These are phyloP conservation scores for Amphichorda felina DNA, from an alignment of 2,329 filamentous ascomycete genomes.

Conservation along the genomic window DNA sequence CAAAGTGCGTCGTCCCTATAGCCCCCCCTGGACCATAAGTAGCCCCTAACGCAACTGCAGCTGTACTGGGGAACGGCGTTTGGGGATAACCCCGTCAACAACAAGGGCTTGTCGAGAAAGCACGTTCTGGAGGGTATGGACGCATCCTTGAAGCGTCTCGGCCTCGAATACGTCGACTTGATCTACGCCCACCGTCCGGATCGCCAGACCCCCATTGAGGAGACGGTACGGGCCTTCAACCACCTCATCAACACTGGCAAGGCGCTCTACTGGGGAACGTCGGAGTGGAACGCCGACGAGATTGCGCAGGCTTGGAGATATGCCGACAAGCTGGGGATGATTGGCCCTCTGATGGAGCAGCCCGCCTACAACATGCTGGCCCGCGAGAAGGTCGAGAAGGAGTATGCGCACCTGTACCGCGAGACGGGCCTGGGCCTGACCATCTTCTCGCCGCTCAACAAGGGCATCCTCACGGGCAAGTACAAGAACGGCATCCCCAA, in stretches of 20 bases:
- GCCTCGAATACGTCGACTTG: conserved; percentile 52
- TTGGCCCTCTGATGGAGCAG: conserved; percentile 56
- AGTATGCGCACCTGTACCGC: conserved; percentile 48
- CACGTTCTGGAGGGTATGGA: conserved; percentile 57
- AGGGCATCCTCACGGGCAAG: conserved; percentile 53
- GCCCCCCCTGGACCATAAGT: too few relatives aligned
- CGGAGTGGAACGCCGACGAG: conserved; percentile 55
- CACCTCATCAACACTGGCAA: conserved; percentile 56
- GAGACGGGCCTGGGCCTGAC: conserved; percentile 50
- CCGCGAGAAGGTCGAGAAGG: conserved; percentile 50
- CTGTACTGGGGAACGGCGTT: conserved; percentile 53
- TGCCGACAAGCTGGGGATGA: conserved; percentile 46
- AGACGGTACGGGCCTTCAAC: conserved; percentile 60
- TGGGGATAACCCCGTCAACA: conserved; percentile 52
- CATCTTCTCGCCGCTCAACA: conserved; percentile 45
- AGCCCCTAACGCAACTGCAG: conserved; percentile 17
- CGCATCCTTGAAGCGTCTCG: conserved; percentile 43
- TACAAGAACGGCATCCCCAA: conserved; percentile 52
- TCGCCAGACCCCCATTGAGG: conserved; percentile 56
- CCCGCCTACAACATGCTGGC: conserved; percentile 54
- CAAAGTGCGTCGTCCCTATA: conserved; percentile 26
- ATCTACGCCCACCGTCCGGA: conserved; percentile 61
- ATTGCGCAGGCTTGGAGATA: conserved; percentile 51
- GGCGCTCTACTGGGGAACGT: conserved; percentile 61
- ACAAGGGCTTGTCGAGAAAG: conserved; percentile 55